Base-by-base conservation (phyloP, 139 green algal species). In the Haematococcus sp. region DNA sequence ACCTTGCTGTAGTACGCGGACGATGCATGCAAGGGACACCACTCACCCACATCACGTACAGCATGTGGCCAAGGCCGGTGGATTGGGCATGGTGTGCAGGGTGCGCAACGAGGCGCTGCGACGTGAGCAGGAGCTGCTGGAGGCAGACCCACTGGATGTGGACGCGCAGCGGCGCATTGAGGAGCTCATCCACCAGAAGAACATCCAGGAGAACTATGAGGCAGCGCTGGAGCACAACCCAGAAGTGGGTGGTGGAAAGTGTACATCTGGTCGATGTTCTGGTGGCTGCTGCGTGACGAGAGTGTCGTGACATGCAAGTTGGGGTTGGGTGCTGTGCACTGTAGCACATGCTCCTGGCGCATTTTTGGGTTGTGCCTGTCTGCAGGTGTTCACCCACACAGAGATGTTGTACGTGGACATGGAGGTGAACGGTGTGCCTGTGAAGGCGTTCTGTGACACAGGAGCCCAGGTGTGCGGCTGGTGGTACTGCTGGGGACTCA, bases 151-250 rank as follows among this genome's bases (percentile, higher is more conserved):
- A 4, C 95, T 98, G 70, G 89, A 98, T 73, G 44, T 83, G 0
- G 95, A 97, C 54, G 87, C 89, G 25, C 94, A 98, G 87, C 58
- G 70, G 5, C 88, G 83, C 60, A 96, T 99, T 65, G 91, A 96
- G 74, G 91, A 97, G 73, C 52, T 83, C 31, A 98, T 99, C 63
- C 77, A 86, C 60, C 78, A 95, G 73, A 86, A 91, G 25, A 96
- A 97, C 76, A 86, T 98, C 25, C 78, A 93, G 19, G 93, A 98
- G 70, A 98, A 97, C 82, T 92, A 90, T 28, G 79, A 91, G 69
- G 73, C 79, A 19, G 95, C 95, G 2, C 77, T 96, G 72, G 96
- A 99, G 76, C 80, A 98, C 79, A 93, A 83, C 40, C 95, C 96
- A 2, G 96, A 98, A 81, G 78, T 89, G 19, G 1, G 40, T 49